phyloP scores from a whole-genome alignment of 2,329 filamentous ascomycete species.

The Xylariaceae sp. region DNA sequence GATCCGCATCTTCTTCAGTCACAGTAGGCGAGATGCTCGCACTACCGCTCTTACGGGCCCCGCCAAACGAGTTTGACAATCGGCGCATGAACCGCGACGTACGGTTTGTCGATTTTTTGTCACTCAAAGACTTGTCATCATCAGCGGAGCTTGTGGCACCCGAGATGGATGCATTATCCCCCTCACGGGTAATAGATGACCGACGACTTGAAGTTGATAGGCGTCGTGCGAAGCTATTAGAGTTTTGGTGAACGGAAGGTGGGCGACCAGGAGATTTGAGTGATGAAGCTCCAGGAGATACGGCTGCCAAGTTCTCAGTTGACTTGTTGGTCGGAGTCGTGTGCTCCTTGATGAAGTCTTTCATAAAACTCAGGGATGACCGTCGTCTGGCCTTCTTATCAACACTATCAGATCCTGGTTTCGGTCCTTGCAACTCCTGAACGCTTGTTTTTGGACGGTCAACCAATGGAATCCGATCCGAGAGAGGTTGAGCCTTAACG shows the following conservation, averaged over 20 bases:
- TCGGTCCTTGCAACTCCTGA: conserved; percentile 53
- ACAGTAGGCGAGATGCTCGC: conserved; percentile 59
- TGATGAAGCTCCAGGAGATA: conserved; percentile 40
- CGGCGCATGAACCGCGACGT: conserved; percentile 65
- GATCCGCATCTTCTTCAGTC: conserved; percentile 54
- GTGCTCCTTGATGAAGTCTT: conserved; percentile 67
- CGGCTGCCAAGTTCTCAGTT: conserved; percentile 49
- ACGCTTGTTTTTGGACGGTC: conserved; percentile 53
- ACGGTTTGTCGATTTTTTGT: conserved; percentile 57
- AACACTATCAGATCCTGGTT: conserved; percentile 43
- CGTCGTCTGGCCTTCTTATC: conserved; percentile 53
- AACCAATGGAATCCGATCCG: conserved; percentile 36
- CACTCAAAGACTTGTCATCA: conserved; percentile 52
- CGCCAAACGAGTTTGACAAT: conserved; percentile 60
- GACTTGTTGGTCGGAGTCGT: conserved; percentile 55
- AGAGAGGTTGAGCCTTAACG: conserved; percentile 39
- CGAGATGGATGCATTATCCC: conserved; percentile 36
- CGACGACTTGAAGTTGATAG: conserved; percentile 69
- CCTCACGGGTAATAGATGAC: conserved; percentile 59
- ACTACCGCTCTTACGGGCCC: conserved; percentile 53
- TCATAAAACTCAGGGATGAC: conserved; percentile 66
- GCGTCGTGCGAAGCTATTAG: conserved; percentile 60
- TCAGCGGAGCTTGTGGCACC: conserved; percentile 50
- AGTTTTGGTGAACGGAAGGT: conserved; percentile 53
- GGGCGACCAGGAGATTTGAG: conserved; percentile 56